phyloP scores from a whole-genome alignment of 2,329 filamentous ascomycete genomes.

The Penicillium griseofulvum region DNA sequence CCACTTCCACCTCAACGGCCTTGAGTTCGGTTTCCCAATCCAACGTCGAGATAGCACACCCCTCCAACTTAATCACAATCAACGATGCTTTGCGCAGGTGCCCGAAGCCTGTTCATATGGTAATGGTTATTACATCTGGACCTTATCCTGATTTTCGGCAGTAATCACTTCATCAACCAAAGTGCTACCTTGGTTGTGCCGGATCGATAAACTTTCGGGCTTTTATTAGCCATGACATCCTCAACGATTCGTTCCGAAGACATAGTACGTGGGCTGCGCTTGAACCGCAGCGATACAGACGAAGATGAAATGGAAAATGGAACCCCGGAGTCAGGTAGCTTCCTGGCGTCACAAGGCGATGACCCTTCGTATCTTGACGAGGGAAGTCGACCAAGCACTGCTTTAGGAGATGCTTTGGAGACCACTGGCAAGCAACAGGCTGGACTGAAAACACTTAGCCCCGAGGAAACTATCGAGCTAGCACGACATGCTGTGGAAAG shows the following conservation, averaged over 20 bases:
- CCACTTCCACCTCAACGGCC: not conserved
- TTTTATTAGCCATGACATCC: conserved; percentile 27
- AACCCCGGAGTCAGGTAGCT: conserved; percentile 29
- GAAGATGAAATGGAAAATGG: conserved; percentile 32
- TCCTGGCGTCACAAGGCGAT: conserved; percentile 25
- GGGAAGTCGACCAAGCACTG: conserved; percentile 24
- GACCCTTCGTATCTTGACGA: conserved; percentile 30
- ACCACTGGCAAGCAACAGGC: conserved; percentile 21
- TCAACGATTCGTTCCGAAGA: conserved; percentile 42
- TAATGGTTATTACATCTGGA: conserved; percentile 8
- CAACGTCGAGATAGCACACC: not conserved
- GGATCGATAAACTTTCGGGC: conserved; percentile 1
- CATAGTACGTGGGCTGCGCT: conserved; percentile 33
- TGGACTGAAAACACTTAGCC: conserved; percentile 34
- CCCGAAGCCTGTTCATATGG: conserved; percentile 1
- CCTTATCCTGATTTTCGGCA: not conserved
- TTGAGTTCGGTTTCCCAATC: not conserved
- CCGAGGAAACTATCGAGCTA: conserved; percentile 48
- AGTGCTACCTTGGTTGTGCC: not conserved
- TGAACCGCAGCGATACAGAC: conserved; percentile 31
- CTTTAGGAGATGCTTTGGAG: conserved; percentile 23
- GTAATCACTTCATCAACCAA: not conserved
- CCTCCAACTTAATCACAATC: conserved; percentile 2
- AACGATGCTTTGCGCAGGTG: conserved; percentile 17
- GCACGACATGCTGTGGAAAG: conserved; percentile 47